phyloP scores from a whole-genome alignment of 768 basidiomycete species.

The Sporobolomyces pararoseus region DNA sequence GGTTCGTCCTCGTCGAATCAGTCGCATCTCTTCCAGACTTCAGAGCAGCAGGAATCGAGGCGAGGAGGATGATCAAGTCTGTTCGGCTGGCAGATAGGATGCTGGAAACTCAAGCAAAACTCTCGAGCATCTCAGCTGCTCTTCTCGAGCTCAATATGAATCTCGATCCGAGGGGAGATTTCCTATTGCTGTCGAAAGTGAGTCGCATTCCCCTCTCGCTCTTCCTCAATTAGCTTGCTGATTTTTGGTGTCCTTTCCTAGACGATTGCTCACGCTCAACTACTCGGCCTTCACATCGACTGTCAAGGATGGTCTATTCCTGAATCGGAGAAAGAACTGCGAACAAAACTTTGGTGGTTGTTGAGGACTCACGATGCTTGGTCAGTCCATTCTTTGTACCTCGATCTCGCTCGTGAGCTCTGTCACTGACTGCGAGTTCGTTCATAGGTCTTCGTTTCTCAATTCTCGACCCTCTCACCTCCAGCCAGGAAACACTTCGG shows the following conservation, averaged over 20 bases:
- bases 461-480: slow-evolving; percentile 35
- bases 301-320: slow-evolving; percentile 23
- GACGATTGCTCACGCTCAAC: slow-evolving; percentile 41
- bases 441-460: slow-evolving; percentile 38
- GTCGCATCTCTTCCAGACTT: neutral
- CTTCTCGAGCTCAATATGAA: slow-evolving; percentile 28
- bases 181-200: slow-evolving; percentile 33
- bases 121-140: slow-evolving; percentile 20
- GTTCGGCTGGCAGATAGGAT: neutral
- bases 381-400: neutral
- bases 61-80: slow-evolving; percentile 16
- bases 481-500: slow-evolving; percentile 28
- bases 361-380: slow-evolving; percentile 37
- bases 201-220: neutral
- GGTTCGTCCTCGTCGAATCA: slow-evolving; percentile 19
- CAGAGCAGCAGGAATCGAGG: neutral
- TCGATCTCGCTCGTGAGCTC: neutral
- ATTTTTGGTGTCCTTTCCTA: neutral
- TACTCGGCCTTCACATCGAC: slow-evolving; percentile 34
- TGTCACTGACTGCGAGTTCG: neutral
- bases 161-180: slow-evolving; percentile 33
- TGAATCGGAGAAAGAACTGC: slow-evolving; percentile 21
- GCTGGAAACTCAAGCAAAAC: slow-evolving; percentile 2
- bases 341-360: slow-evolving; percentile 30
- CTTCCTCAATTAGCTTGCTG: neutral